A percentile compares a stretch with the other conserved stretches of the same genome.
These are phyloP conservation scores for Dendrobium officinale DNA, from an alignment of 106 monocot species.

Conservation along the genomic window DNA sequence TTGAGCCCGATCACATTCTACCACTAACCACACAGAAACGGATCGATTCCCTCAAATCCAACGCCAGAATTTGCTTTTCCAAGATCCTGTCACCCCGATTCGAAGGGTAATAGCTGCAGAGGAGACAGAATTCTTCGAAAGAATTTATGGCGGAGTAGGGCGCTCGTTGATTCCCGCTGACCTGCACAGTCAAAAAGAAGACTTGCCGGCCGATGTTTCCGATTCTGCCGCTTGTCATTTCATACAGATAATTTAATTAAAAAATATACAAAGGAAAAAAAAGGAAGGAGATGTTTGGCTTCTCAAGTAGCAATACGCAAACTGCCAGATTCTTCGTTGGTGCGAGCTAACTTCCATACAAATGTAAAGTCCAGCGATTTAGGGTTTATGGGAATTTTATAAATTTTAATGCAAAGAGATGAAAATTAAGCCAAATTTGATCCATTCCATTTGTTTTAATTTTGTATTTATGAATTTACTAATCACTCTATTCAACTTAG, in stretches of 20 bases:
- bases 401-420: too few species aligned
- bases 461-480: too few species aligned
- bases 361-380: too few species aligned
- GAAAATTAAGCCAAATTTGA: too few species aligned
- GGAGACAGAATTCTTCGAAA: background rate
- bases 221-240: background rate
- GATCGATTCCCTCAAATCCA: background rate
- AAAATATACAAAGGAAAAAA: too few species aligned
- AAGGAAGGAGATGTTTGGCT: background rate
- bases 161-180: background rate
- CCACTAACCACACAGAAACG: background rate
- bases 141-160: background rate
- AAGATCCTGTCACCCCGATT: background rate
- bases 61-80: background rate
- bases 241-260: background rate
- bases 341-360: too few species aligned
- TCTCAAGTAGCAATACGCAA: background rate
- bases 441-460: too few species aligned
- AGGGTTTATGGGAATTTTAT: too few species aligned
- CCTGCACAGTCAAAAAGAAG: background rate
- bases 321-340: too few species aligned
- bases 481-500: too few species aligned
- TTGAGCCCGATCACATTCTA: slow-evolving; percentile 4
- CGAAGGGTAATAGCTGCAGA: background rate
- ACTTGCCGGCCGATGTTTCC: slow-evolving; percentile 1